Evolutionary conservation across 148 eudicot species (phyloP).

Genomic region (Mesembryanthemum crystallinum): DNA sequence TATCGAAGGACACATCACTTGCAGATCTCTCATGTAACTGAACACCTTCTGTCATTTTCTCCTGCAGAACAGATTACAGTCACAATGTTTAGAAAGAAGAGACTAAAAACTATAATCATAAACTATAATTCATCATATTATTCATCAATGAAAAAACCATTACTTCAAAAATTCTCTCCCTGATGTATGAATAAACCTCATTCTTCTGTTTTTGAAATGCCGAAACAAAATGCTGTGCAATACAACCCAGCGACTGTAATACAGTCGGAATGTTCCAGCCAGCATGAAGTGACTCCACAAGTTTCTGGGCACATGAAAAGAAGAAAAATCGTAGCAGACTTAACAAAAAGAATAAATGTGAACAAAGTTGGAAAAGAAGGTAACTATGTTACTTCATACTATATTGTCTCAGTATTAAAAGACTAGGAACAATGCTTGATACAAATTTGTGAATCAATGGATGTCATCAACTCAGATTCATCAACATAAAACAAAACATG

Average conservation of each 20-base stretch:
- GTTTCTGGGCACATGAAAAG: constrained; percentile 41
- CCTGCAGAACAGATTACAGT: constrained; percentile 30
- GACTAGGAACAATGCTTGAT: neutral
- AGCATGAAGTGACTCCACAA: constrained; percentile 52
- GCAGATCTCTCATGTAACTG: constrained; percentile 38
- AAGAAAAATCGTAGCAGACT: neutral
- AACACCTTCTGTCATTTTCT: constrained; percentile 29
- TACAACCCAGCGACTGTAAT: constrained; percentile 82
- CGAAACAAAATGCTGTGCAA: constrained; percentile 60
- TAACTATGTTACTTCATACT: neutral
- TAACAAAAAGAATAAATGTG: neutral
- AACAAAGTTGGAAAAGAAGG: neutral
- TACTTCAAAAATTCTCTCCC: constrained; percentile 46
- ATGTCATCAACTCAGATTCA: neutral
- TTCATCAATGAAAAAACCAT: constrained; percentile 17
- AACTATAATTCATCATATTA: neutral
- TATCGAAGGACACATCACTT: constrained; percentile 33
- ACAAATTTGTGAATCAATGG: neutral
- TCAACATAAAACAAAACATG: neutral
- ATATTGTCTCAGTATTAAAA: neutral
- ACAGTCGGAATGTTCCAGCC: constrained; percentile 64
- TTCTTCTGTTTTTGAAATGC: constrained; percentile 55
- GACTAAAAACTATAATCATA: neutral
- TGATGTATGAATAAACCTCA: constrained; percentile 52
- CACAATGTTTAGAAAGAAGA: neutral